Base-by-base conservation (phyloP, 495 filamentous ascomycete genomes). In the Tuber melanosporum region DNA sequence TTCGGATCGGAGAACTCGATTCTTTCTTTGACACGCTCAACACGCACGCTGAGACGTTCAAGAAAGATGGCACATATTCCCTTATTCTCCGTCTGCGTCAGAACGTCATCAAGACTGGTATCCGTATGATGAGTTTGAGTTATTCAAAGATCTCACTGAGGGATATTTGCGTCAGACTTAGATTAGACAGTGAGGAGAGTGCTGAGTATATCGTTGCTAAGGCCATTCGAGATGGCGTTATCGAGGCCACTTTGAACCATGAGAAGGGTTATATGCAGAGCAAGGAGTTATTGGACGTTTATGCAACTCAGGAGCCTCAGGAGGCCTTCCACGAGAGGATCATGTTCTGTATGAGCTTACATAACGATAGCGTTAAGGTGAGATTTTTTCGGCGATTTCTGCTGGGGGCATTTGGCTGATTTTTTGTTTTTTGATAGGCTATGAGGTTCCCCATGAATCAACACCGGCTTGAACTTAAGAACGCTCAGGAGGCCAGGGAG, bases 381-480 rank as follows among this genome's bases (percentile, higher is more conserved):
- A 83, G 87, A 80, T 71, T 71, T 76, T 75, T 52, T 73, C 43
- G 41, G 5, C 71, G 71, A 17, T 71, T 9, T 41, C 39, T 39
- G 36, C 79, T 70, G 3, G 1, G 39, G 73, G 73, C 45, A 57
- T 75, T 42, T 36, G 19, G 52, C 72, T 77, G 52, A 79, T 39
- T 10, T n/a, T 19, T 52, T 74, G 36, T 71, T 32, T 74, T 71
- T 26, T 62, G 74, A 39, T 77, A 97, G 93, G 95, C 95, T 39
- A 99, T 99, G 95, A 89, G 96, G 22, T 99, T 97, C 87, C 95
- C 95, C 14, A 97, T 98, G 95, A 98, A 99, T 86, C 94, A 97
- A 86, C 95, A 98, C 86, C 89, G 95, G n/a, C 87, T 97, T 44
- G 95, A 98, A 85, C 87, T 98, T 72, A 97, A 97, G 90, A 98